These are phyloP conservation scores for Tulasnella sp. DNA, from an alignment of 768 basidiomycete species.

Conservation along the genomic window DNA sequence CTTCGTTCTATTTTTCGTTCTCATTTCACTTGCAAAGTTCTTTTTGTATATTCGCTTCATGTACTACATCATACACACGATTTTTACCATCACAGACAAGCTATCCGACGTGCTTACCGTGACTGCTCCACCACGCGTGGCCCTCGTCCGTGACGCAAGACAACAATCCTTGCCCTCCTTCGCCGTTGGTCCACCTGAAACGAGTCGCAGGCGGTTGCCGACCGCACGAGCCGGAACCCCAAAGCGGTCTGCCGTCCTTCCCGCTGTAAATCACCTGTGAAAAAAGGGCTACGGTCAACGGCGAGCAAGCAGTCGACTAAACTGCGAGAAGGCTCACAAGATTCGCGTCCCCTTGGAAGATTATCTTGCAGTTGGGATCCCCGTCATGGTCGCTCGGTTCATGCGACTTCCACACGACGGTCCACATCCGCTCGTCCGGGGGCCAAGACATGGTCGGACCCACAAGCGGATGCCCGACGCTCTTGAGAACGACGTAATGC, in stretches of 20 bases:
- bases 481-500: conserved; percentile 17
- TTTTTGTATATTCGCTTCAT: not conserved
- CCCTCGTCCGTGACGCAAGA: conserved; percentile 1
- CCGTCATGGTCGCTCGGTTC: conserved; percentile 6
- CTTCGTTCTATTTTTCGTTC: not conserved
- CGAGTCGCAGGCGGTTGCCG: not conserved
- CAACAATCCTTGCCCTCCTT: not conserved
- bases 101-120: not conserved
- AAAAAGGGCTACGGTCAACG: not conserved
- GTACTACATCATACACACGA: too few relatives aligned
- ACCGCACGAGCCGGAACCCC: not conserved
- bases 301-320: not conserved
- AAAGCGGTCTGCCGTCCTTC: not conserved
- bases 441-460: conserved; percentile 15
- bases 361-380: conserved; percentile 6
- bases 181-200: not conserved
- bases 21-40: not conserved
- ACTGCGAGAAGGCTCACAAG: conserved; percentile 11
- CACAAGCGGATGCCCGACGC: not conserved
- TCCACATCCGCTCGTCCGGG: conserved; percentile 12
- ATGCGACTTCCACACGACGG: conserved; percentile 17
- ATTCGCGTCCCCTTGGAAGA: conserved; percentile 21
- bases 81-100: too few relatives aligned
- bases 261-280: conserved; percentile 5
- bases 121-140: not conserved